A percentile compares a stretch with the other conserved stretches of the same genome.
Evolutionary conservation across 2,329 filamentous ascomycete genomes (phyloP).

Genomic region (Fusarium scirpi): DNA sequence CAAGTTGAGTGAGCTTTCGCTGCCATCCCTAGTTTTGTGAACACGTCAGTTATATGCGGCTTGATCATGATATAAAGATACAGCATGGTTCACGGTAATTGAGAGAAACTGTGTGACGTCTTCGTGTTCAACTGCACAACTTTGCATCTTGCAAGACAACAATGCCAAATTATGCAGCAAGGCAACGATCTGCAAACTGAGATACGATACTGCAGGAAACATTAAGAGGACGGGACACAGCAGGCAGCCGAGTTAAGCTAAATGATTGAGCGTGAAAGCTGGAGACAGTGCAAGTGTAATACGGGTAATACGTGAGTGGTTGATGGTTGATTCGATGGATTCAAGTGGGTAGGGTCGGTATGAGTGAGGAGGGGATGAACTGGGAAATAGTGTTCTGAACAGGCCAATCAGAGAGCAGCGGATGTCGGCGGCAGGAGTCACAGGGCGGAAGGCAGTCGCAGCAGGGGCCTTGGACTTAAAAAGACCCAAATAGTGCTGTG

Average conservation of each 20-base stretch:
- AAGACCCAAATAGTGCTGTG: constrained; percentile 67
- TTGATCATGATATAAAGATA: not conserved
- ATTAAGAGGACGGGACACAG: not conserved
- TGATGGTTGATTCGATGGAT: constrained; percentile 19
- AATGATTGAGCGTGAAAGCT: not conserved
- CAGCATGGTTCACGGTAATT: not conserved
- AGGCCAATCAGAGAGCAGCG: constrained; percentile 40
- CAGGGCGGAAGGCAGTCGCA: constrained; percentile 35
- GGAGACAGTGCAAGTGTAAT: constrained; percentile 25
- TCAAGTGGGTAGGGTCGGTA: constrained; percentile 24
- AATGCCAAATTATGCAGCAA: not conserved
- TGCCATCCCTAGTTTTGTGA: constrained; percentile 82
- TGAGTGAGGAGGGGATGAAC: constrained; percentile 13
- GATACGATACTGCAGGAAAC: not conserved
- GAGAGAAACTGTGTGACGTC: not conserved
- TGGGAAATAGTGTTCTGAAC: constrained; percentile 7
- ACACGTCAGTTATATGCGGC: constrained; percentile 37
- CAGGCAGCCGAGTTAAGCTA: not conserved
- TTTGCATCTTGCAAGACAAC: not conserved
- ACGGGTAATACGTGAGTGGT: constrained; percentile 12
- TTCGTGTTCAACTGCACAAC: not conserved
- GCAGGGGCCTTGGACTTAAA: constrained; percentile 59
- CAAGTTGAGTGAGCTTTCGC: constrained; percentile 84
- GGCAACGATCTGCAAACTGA: not conserved
- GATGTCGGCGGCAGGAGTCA: constrained; percentile 37